These are phyloP conservation scores for Emmonsiellopsis sp. DNA, from an alignment of 2,329 filamentous ascomycete species.

Conservation along the genomic window DNA sequence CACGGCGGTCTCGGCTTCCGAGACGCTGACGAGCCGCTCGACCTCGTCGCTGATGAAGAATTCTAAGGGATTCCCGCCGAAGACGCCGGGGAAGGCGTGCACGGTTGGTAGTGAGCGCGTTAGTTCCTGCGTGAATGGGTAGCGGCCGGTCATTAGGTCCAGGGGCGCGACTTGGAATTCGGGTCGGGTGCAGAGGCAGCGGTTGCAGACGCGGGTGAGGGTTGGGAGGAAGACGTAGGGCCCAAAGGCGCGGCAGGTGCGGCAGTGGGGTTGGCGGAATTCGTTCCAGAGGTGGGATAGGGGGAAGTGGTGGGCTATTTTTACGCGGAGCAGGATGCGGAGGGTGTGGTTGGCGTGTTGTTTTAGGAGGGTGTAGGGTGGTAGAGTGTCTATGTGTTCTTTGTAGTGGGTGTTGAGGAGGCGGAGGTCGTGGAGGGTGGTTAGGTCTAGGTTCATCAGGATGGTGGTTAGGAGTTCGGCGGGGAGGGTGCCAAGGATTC, in stretches of 20 bases:
- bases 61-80: neutral
- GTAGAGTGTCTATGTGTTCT: neutral
- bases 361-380: neutral
- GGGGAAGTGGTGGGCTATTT: neutral
- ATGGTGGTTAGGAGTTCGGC: neutral
- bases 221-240: neutral
- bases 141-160: neutral
- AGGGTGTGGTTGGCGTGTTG: constrained; percentile 1
- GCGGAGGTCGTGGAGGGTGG: neutral
- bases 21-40: neutral
- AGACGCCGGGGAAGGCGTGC: neutral
- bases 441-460: constrained; percentile 1
- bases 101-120: neutral
- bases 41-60: neutral
- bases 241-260: neutral
- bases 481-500: neutral
- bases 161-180: neutral
- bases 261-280: neutral
- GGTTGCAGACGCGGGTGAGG: neutral
- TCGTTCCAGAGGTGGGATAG: neutral
- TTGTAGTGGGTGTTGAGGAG: neutral
- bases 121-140: neutral
- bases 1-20: neutral
- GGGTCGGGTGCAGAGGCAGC: neutral
- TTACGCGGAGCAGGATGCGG: neutral